These are phyloP conservation scores for Neurospora sp. DNA, from an alignment of 495 filamentous ascomycete species.

Conservation along the genomic window DNA sequence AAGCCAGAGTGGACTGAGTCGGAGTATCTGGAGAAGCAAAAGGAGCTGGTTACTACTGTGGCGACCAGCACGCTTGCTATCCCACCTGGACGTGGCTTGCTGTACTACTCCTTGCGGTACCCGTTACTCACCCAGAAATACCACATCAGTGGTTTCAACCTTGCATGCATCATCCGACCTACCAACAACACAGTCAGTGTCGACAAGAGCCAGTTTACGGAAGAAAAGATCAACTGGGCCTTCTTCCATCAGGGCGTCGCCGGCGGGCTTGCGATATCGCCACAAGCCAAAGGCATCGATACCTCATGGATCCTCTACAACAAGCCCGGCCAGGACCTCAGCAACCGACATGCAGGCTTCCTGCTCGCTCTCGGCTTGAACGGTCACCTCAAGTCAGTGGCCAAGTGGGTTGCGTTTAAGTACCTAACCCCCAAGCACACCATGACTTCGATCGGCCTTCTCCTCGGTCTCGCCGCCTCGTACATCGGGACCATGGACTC, in stretches of 20 bases:
- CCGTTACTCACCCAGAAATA: slow-evolving; percentile 87
- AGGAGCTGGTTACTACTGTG: slow-evolving; percentile 72
- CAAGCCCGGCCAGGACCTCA: slow-evolving; percentile 76
- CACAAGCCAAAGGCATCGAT: slow-evolving; percentile 84
- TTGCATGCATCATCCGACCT: slow-evolving; percentile 82
- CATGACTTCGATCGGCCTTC: slow-evolving; percentile 93
- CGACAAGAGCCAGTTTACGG: slow-evolving; percentile 70
- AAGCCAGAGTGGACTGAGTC: slow-evolving; percentile 73
- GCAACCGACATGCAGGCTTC: slow-evolving; percentile 89
- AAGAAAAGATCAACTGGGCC: slow-evolving; percentile 95
- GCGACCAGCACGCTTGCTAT: slow-evolving; percentile 81
- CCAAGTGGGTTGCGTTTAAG: slow-evolving; percentile 98
- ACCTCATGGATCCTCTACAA: slow-evolving; percentile 98
- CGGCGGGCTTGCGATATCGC: slow-evolving; percentile 81
- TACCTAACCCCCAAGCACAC: slow-evolving; percentile 96
- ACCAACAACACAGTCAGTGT: slow-evolving; percentile 80
- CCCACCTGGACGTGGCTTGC: slow-evolving; percentile 69
- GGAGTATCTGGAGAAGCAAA: slow-evolving; percentile 86
- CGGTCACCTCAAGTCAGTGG: slow-evolving; percentile 82
- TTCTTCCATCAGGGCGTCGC: slow-evolving; percentile 96
- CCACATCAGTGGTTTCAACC: slow-evolving; percentile 73
- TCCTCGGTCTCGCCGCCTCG: slow-evolving; percentile 85
- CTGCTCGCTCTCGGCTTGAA: slow-evolving; percentile 88
- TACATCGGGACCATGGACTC: slow-evolving; percentile 96
- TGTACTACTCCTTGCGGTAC: slow-evolving; percentile 72